A percentile compares a stretch with the other conserved stretches of the same genome.
These are phyloP conservation scores for Stagonosporopsis rhizophila DNA, from an alignment of 2,329 filamentous ascomycete species.

Conservation along the genomic window DNA sequence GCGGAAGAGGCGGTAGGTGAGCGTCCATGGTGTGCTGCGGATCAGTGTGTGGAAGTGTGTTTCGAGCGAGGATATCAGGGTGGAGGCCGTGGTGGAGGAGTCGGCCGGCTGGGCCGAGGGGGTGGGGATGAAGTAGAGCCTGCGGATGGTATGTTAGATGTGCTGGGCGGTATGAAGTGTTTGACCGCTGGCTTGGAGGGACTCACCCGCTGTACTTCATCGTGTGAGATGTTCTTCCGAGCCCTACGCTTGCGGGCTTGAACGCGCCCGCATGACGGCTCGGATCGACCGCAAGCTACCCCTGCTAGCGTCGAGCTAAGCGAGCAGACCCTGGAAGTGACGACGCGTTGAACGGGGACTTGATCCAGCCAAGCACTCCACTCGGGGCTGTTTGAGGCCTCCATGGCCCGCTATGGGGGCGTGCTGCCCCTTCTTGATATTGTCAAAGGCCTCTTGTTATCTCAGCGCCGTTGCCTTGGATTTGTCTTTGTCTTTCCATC, in stretches of 20 bases:
- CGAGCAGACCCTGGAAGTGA: conserved; percentile 2
- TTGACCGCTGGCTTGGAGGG: neutral
- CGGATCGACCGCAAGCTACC: conserved; percentile 10
- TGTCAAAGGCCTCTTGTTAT: neutral
- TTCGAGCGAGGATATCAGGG: conserved; percentile 39
- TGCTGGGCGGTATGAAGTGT: neutral
- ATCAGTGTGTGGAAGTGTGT: conserved; percentile 31
- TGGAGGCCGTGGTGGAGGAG: conserved; percentile 28
- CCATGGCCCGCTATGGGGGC: conserved; percentile 16
- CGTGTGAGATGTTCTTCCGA: neutral
- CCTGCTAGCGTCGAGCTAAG: conserved; percentile 8
- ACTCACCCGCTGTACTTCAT: conserved; percentile 35
- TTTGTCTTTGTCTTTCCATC: neutral
- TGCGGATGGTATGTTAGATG: conserved; percentile 6
- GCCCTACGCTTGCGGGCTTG: conserved; percentile 1
- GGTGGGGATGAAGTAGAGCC: conserved; percentile 45
- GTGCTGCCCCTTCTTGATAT: conserved; percentile 13
- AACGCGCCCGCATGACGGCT: neutral
- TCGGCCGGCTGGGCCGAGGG: conserved; percentile 32
- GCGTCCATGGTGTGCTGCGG: conserved; percentile 35
- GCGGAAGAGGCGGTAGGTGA: conserved; percentile 45
- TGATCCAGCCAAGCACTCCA: conserved; percentile 14
- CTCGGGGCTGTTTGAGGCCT: conserved; percentile 14
- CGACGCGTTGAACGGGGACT: conserved; percentile 7
- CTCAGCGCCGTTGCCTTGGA: neutral